Percentiles rank a stretch among this genome's conserved stretches.
These are phyloP conservation scores for Epithele typhae DNA, from an alignment of 768 basidiomycete genomes.

Conservation along the genomic window DNA sequence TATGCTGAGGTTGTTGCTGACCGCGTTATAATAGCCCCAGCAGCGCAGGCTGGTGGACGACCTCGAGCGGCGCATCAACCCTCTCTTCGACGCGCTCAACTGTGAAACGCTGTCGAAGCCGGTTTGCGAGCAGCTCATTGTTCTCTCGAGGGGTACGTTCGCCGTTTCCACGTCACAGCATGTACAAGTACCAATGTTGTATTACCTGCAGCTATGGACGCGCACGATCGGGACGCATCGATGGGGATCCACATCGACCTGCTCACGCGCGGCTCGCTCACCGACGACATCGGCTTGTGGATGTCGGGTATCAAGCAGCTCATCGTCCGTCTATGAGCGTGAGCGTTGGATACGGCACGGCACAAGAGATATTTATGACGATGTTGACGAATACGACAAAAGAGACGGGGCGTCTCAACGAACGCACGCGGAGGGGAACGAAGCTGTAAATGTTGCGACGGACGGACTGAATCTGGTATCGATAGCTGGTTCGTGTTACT, in stretches of 20 bases:
- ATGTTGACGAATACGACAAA: conserved; percentile 2
- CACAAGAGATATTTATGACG: conserved; percentile 5
- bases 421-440: too few relatives aligned
- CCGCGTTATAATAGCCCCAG: conserved; percentile 48
- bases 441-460: not conserved
- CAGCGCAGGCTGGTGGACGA: conserved; percentile 86
- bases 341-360: not conserved
- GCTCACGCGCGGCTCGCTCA: conserved; percentile 72
- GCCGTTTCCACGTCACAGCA: too few relatives aligned
- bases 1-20: not conserved
- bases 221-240: conserved; percentile 72
- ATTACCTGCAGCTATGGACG: conserved; percentile 69
- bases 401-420: too few relatives aligned
- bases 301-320: conserved; percentile 91
- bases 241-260: conserved; percentile 83
- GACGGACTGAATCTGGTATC: too few relatives aligned
- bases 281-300: conserved; percentile 81
- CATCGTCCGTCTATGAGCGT: conserved; percentile 57
- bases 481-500: too few relatives aligned
- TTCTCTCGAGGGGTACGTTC: conserved; percentile 67
- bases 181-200: too few relatives aligned
- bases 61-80: conserved; percentile 79
- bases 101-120: conserved; percentile 73
- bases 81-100: conserved; percentile 89
- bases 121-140: conserved; percentile 67